Evolutionary conservation across 2,329 filamentous ascomycete species (phyloP), one percentile per base, ranked within the genome.

Genomic region (Pseudopyricularia javanii): DNA sequence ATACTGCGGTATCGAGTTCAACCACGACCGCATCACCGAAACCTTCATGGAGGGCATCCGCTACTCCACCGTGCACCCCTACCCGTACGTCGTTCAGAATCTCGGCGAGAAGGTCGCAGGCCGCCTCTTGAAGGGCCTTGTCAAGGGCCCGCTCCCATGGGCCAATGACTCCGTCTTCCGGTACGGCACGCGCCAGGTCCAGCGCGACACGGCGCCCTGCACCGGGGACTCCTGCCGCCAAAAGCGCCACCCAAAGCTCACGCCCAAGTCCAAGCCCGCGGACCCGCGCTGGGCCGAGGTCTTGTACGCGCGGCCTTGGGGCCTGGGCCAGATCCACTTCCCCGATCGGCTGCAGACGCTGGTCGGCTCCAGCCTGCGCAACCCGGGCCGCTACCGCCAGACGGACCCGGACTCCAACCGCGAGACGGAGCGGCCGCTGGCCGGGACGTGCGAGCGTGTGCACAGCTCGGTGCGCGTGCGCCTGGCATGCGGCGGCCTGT

Each of bases 391-490:
- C 12, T 67, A 66, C 47, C 60, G 62, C 28, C 61, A 69, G 20
- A 61, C 67, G 8, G 64, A 72, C 57, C 64, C 68, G 47, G 60
- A 65, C 22, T 68, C 62, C 7, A 70, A 70, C 51, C 53, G 59
- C n/a, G 61, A 63, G 26, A 69, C 66, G 1, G 54, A 58, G 11
- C 59, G 67, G 51, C 66, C 66, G 6, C 60, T 73, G 54, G 52
- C 63, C 3, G 60, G 66, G 45, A 72, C 69, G 0, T 61, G 62
- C 53, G 70, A 72, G 58, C 59, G 67, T 15, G 63, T 72, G 7
- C 65, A 67, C 40, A 57, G 56, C 11, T 58, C 56, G 11, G 65
- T 63, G 24, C 54, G 65, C 9, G 59, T 67, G 15, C 51, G 65
- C 11, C 52, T 66, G 9, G 59, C 59, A 1, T 62, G 63, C 17